These are phyloP conservation scores for Musa beccarii DNA, from an alignment of 176 grass and related monocot genomes.

Conservation along the genomic window DNA sequence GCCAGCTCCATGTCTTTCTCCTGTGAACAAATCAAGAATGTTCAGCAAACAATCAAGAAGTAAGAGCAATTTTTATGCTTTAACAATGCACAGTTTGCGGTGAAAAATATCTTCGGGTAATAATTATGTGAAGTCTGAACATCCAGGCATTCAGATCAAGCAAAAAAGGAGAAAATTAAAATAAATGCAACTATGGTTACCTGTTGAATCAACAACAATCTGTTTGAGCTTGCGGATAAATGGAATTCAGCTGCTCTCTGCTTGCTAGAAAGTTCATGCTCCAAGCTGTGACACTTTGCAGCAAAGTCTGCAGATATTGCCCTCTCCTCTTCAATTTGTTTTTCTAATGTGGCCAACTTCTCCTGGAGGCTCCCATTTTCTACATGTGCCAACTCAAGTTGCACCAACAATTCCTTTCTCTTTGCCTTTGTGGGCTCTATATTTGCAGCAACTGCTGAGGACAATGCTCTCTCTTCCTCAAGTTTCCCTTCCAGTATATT, in stretches of 20 bases:
- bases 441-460: slow-evolving; percentile 44
- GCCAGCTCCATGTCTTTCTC: slow-evolving; percentile 48
- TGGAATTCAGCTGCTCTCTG: slow-evolving; percentile 18
- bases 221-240: slow-evolving; percentile 19
- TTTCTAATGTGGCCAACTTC: slow-evolving; percentile 33
- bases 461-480: slow-evolving; percentile 50
- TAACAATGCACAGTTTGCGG: slow-evolving; percentile 3
- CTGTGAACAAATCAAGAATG: slow-evolving; percentile 21
- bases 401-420: slow-evolving; percentile 35
- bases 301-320: slow-evolving; percentile 13
- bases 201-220: slow-evolving; percentile 45
- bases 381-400: slow-evolving; percentile 36
- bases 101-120: background rate
- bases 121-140: background rate
- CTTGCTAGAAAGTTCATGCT: slow-evolving; percentile 30
- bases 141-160: background rate
- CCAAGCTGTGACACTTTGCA: slow-evolving; percentile 38
- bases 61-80: background rate
- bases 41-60: background rate
- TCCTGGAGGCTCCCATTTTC: slow-evolving; percentile 32
- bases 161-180: background rate
- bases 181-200: slow-evolving; percentile 23
- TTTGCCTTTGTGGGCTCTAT: slow-evolving; percentile 52
- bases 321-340: slow-evolving; percentile 45
- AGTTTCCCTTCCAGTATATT: slow-evolving; percentile 42